These are phyloP conservation scores for Trapa incisa DNA, from an alignment of 345 rosid species.

Conservation along the genomic window DNA sequence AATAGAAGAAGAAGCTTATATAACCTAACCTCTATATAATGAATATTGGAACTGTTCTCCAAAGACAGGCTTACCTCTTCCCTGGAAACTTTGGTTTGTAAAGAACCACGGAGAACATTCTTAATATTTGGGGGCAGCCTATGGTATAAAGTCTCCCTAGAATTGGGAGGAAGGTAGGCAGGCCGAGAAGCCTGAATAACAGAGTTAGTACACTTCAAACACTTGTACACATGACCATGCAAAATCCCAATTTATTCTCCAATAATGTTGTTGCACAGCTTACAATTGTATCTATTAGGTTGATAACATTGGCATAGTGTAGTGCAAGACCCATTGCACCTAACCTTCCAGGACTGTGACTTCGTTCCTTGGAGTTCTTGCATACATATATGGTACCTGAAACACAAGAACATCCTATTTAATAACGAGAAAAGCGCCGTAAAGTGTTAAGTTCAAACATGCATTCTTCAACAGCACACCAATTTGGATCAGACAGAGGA, in stretches of 20 bases:
- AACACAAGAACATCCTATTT: not conserved
- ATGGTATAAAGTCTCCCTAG: no score
- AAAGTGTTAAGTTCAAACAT: not conserved
- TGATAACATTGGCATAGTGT: constrained; percentile 83
- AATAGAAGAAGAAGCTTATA: not conserved
- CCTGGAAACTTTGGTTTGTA: no score
- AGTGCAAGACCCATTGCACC: constrained; percentile 81
- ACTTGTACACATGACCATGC: not conserved
- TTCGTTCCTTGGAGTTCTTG: constrained; percentile 14
- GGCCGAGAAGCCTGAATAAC: constrained; percentile 20
- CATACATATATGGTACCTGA: constrained; percentile 19
- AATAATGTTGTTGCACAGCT: constrained; percentile 12
- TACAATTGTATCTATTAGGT: constrained; percentile 80
- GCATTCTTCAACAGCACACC: no score
- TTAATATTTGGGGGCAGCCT: no score
- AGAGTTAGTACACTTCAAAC: constrained; percentile 1
- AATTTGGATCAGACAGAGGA: no score
- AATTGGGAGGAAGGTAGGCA: no score
- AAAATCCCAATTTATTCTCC: not conserved
- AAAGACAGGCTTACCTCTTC: constrained; percentile 27
- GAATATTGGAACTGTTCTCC: not conserved
- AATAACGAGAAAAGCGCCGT: not conserved
- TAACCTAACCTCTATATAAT: not conserved
- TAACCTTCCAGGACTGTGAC: constrained; percentile 31
- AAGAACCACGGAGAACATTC: no score